Evolutionary conservation across 805 yeast species (phyloP).

Genomic region (Candida railenensis): DNA sequence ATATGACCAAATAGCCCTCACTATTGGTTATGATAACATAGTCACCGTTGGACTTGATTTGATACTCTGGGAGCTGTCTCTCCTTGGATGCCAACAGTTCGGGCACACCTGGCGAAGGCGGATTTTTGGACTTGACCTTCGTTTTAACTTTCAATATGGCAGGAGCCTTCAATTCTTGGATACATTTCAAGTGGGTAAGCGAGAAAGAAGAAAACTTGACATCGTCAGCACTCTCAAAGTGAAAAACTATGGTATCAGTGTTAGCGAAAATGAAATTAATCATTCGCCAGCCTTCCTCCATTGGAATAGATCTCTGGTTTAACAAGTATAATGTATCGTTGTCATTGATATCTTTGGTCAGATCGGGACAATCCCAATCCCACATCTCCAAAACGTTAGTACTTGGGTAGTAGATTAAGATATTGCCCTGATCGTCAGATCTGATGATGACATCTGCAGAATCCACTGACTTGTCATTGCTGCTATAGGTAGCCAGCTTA

Average conservation of each 20-base stretch:
- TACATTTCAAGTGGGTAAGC: background rate
- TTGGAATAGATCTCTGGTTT: background rate
- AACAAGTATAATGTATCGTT: background rate
- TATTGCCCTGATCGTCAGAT: conserved; percentile 32
- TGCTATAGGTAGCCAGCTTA: conserved; percentile 28
- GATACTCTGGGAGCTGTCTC: background rate
- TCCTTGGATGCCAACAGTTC: background rate
- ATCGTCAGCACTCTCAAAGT: background rate
- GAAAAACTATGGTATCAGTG: background rate
- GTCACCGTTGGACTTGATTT: conserved; percentile 18
- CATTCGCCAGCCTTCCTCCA: background rate
- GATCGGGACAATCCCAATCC: conserved; percentile 26
- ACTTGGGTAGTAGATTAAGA: conserved; percentile 23
- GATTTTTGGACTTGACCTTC: background rate
- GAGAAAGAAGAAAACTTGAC: background rate
- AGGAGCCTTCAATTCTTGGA: background rate
- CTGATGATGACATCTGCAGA: conserved; percentile 15
- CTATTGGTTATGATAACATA: conserved; percentile 20
- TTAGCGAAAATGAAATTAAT: background rate
- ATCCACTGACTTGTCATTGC: background rate
- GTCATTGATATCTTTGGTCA: background rate
- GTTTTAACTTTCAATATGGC: background rate
- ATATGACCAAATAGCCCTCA: conserved; percentile 15
- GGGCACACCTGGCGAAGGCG: background rate
- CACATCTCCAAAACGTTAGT: conserved; percentile 27